Evolutionary conservation across 2,329 filamentous ascomycete species (phyloP), one percentile per base, ranked within the genome.

Genomic region (Catunica adiposa): DNA sequence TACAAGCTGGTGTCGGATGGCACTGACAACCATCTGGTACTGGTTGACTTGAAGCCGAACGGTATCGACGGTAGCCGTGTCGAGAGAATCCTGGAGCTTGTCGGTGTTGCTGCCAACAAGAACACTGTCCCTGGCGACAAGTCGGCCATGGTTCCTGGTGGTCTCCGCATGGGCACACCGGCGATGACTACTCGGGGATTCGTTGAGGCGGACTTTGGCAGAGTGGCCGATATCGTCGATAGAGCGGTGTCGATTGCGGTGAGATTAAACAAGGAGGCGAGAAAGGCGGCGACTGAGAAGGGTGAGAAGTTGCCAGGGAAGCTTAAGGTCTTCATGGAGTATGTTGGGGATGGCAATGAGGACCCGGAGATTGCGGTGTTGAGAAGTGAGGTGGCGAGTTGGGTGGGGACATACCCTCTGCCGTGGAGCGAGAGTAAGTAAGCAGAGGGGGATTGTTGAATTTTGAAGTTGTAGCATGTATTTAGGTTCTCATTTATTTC

Each of bases 101-200:
- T 94, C 61, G 90, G 90, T 63, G 90, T 97, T 54, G 92, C 92
- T n/a, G 85, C 86, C 67, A 98, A 98, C 77, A 98, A 98, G 78
- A 98, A 98, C 73, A 96, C 92, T 6, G 90, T 96, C 0, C 92
- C 92, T 1, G 92, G 90, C 46, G 92, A 98, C 71, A 87, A 84
- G 66, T 95, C 89, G 0, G 92, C 92, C 1, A 79, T 98, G 65
- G 87, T 90, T 61, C 92, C 92, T 14, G 90, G 90, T 62, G 92
- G 92, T 61, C 77, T 98, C 61, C 84, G 92, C 62, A 89, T 98
- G 71, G 92, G 92, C 56, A 92, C 90, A 0, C 92, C 92, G 0
- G 92, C 92, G 62, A 98, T 98, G 92, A 97, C 92, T 22, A 95
- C 88, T 17, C 82, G 92, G 59, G 92, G 90, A n/a, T 90, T 98